Conservation (phyloP, 176 grass and related monocot species). For the Paspalum notatum region DNA sequence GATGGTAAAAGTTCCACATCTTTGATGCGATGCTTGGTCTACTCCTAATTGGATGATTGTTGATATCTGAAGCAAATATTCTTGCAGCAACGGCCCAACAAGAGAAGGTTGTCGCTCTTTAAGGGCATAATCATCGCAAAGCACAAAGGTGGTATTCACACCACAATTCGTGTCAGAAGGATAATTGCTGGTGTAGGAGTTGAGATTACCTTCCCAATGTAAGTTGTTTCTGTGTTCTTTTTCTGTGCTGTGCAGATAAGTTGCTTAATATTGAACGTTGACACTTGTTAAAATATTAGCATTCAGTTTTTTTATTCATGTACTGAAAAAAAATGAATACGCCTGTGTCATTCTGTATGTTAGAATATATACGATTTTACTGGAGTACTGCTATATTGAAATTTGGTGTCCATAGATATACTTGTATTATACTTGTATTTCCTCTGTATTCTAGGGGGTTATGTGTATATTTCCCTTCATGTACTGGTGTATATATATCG, state of each 20-base stretch:
- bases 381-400: neutral
- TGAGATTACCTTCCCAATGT: slow-evolving; percentile 98
- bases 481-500: too few species aligned
- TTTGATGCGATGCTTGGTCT: neutral
- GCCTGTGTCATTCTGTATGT: neutral
- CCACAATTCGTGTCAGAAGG: slow-evolving; percentile 89
- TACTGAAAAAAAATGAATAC: slow-evolving; percentile 9
- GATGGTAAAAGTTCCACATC: slow-evolving; percentile 59
- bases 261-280: slow-evolving; percentile 1
- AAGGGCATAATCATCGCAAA: slow-evolving; percentile 98
- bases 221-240: slow-evolving; percentile 48
- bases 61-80: slow-evolving; percentile 24
- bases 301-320: neutral
- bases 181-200: slow-evolving; percentile 95
- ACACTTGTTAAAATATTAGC: slow-evolving; percentile 13
- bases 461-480: too few species aligned
- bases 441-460: too few species aligned
- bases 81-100: slow-evolving; percentile 84
- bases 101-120: slow-evolving; percentile 84
- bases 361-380: neutral
- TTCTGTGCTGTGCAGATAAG: slow-evolving; percentile 16
- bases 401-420: too few species aligned
- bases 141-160: slow-evolving; percentile 86
- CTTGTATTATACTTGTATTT: too few species aligned
- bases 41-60: slow-evolving; percentile 15